A percentile compares a stretch with the other conserved stretches of the same genome.
Conservation (phyloP, 805 yeast genomes). For the Cyberlindnera euphorbiae region DNA sequence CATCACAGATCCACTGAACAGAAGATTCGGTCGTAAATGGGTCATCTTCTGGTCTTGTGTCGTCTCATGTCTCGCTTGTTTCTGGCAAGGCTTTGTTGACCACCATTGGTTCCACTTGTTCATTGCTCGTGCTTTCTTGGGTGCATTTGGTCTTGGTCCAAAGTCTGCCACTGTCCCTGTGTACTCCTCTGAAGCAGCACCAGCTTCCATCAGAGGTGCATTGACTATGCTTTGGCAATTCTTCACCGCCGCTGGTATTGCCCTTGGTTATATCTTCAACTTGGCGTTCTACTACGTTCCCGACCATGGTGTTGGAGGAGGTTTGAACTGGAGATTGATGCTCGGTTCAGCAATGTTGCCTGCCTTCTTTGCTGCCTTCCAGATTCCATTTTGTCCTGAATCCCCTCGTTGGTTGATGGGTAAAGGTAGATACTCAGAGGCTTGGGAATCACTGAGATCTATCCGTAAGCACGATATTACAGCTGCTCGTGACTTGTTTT, state of each 20-base stretch:
- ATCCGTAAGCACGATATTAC: constrained; percentile 49
- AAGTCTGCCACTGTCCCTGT: constrained; percentile 76
- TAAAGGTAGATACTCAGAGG: constrained; percentile 56
- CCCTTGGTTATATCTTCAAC: constrained; percentile 63
- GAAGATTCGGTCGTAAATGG: constrained; percentile 56
- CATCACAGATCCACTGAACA: constrained; percentile 57
- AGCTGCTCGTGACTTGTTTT: constrained; percentile 70
- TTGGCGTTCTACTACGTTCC: constrained; percentile 57
- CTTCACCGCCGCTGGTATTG: constrained; percentile 71
- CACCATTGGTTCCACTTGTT: constrained; percentile 64
- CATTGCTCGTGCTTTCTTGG: constrained; percentile 59
- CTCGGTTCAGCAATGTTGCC: constrained; percentile 65
- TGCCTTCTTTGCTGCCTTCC: constrained; percentile 53
- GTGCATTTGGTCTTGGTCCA: constrained; percentile 63
- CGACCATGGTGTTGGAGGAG: constrained; percentile 31
- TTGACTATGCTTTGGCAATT: constrained; percentile 73
- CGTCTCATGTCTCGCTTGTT: constrained; percentile 55
- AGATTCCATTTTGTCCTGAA: constrained; percentile 66
- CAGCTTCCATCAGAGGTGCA: constrained; percentile 59
- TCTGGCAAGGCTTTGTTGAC: constrained; percentile 60
- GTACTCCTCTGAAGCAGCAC: constrained; percentile 62
- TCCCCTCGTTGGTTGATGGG: constrained; percentile 80
- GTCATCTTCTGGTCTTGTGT: constrained; percentile 61
- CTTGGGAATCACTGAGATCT: constrained; percentile 44
- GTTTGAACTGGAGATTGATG: constrained; percentile 67